phyloP scores from a whole-genome alignment of 2,329 filamentous ascomycete species.

The Cladophialophora carrionii region DNA sequence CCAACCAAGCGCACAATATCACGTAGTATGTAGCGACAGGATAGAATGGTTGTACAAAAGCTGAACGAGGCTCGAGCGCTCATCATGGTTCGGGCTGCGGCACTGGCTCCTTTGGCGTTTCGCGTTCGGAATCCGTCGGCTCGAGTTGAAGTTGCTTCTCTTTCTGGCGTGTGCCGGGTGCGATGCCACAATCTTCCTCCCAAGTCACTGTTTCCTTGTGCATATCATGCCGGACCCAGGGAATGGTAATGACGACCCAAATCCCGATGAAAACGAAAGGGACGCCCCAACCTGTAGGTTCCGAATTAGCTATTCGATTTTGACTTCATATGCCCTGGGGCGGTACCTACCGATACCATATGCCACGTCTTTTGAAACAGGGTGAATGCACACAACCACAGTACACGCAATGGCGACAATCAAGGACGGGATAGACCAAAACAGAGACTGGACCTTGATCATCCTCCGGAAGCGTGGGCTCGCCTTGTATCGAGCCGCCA shows the following conservation, averaged over 20 bases:
- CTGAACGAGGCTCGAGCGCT: neutral
- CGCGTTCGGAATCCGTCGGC: slow-evolving; percentile 17
- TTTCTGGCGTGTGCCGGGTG: slow-evolving; percentile 17
- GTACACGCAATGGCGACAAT: slow-evolving; percentile 53
- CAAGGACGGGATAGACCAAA: slow-evolving; percentile 60
- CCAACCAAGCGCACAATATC: neutral
- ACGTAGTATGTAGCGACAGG: neutral
- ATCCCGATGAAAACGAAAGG: slow-evolving; percentile 50
- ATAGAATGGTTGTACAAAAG: slow-evolving; percentile 15
- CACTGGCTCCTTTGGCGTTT: slow-evolving; percentile 21
- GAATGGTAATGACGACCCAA: slow-evolving; percentile 52
- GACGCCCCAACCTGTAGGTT: slow-evolving; percentile 47
- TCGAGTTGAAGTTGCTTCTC: slow-evolving; percentile 24
- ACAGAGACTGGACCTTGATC: slow-evolving; percentile 59
- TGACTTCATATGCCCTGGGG: neutral
- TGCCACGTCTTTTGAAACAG: slow-evolving; percentile 52
- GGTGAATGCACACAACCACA: slow-evolving; percentile 52
- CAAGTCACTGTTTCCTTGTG: slow-evolving; percentile 51
- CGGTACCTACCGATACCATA: slow-evolving; percentile 45
- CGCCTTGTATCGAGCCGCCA: slow-evolving; percentile 57
- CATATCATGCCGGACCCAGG: slow-evolving; percentile 52
- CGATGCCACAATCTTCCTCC: slow-evolving; percentile 38
- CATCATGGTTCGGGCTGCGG: slow-evolving; percentile 25
- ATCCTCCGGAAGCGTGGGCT: slow-evolving; percentile 60
- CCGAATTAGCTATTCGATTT: slow-evolving; percentile 1